Evolutionary conservation across 2,329 filamentous ascomycete species (phyloP), one percentile per base, ranked within the genome.

Genomic region (Botryotinia globosa): DNA sequence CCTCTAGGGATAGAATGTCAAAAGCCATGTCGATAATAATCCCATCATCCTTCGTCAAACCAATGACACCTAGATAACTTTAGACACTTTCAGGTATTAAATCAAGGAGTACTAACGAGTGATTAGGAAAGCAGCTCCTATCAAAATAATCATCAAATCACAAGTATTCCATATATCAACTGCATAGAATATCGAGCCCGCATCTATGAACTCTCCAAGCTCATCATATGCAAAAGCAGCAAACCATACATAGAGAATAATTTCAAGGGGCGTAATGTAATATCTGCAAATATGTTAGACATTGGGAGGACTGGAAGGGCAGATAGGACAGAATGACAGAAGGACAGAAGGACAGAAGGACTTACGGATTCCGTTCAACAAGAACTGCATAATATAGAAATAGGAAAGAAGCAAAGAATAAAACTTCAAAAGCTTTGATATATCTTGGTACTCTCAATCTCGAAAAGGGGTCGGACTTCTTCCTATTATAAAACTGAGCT

Each of bases 201-300:
- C 94, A 83, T 98, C 94, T 69, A 90, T 87, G 83, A 93, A 94
- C 78, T 97, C 93, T 77, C 91, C 92, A 73, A 96, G 85, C 82
- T 94, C 94, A 77, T 97, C 94, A 79, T 96, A 97, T 56, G 92
- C 89, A 83, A 97, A 97, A 12, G 93, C 92, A 7, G 90, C 90
- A 77, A 97, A 91, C 92, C 94, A 97, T 68, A 97, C 82, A 80
- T 95, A 96, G 59, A 98, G 87, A 25, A 93, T 80, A 2, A 91
- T 83, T 80, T 98, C 94, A 29, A 90, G 84, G 0, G 85, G 79
- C 0, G 91, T 93, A 70, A 97, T 88, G 42, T 85, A 84, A 29
- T 85, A 84, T 48, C 78, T 79, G n/a, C 18, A 29, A 45, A 14
- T 63, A 34, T 32, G 44, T 54, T 37, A 72, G 22, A 32, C 48